A percentile compares a stretch with the other conserved stretches of the same genome.
Conservation (phyloP, 1,284 basidiomycete genomes). For the Microbotryomycetes sp. region DNA sequence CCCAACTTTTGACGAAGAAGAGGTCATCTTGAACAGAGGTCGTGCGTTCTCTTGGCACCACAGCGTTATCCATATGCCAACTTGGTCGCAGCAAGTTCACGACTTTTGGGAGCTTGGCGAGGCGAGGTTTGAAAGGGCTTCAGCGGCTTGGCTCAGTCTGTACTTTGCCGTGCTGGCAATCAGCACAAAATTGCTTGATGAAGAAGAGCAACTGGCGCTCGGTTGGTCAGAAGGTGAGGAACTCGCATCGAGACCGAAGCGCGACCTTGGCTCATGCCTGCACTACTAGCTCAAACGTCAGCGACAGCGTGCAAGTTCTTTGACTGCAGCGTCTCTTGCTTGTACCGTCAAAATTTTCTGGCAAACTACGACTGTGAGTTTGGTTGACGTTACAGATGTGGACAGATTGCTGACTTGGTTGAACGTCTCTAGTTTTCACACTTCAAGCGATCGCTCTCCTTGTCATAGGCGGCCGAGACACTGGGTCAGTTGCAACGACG, state of each 20-base stretch:
- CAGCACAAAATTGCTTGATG: not conserved
- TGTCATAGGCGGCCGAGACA: not conserved
- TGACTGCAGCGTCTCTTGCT: not conserved
- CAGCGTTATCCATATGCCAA: constrained; percentile 15
- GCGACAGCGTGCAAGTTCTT: not conserved
- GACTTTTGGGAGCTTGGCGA: not conserved
- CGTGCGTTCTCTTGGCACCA: constrained; percentile 1
- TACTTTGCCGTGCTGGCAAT: not conserved
- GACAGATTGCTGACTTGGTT: not conserved
- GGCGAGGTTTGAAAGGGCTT: not conserved
- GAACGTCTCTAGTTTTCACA: not conserved
- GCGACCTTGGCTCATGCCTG: too few relatives aligned
- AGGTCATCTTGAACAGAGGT: constrained; percentile 7
- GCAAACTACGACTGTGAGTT: not conserved
- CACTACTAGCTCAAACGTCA: not conserved
- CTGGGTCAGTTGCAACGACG: not conserved
- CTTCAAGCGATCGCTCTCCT: not conserved
- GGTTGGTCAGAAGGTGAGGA: not conserved
- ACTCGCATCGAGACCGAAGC: too few relatives aligned
- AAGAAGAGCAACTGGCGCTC: not conserved
- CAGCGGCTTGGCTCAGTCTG: not conserved
- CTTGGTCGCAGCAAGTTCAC: not conserved
- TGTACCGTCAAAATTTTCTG: not conserved
- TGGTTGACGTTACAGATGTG: not conserved
- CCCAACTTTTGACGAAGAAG: constrained; percentile 10